Evolutionary conservation across 371 early-diverging fungal species (phyloP).

Genomic region (Saksenaea vasiformis): DNA sequence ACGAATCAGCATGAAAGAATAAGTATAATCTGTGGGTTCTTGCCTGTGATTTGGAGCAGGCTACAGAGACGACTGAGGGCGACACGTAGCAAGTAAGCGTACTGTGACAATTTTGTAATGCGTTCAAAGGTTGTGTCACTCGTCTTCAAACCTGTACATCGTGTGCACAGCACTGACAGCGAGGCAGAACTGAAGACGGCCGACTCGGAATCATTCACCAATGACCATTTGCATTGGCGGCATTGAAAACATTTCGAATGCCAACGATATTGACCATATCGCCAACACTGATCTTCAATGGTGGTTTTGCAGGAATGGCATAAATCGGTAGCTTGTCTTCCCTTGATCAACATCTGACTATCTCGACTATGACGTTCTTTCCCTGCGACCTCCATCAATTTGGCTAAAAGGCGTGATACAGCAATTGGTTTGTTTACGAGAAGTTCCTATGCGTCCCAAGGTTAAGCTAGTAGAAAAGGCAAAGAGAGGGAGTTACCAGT

Average conservation of each 20-base stretch:
- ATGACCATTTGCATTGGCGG: slow-evolving; percentile 58
- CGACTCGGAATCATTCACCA: slow-evolving; percentile 44
- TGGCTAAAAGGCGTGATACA: slow-evolving; percentile 59
- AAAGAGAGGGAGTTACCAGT: slow-evolving; percentile 42
- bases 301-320: slow-evolving; percentile 77
- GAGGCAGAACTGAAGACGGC: slow-evolving; percentile 49
- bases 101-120: slow-evolving; percentile 89
- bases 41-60: slow-evolving; percentile 71
- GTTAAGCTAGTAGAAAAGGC: not conserved
- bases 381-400: slow-evolving; percentile 59
- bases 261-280: slow-evolving; percentile 72
- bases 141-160: slow-evolving; percentile 34
- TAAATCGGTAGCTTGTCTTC: slow-evolving; percentile 68
- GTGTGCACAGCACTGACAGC: slow-evolving; percentile 50
- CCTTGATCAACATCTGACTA: slow-evolving; percentile 45
- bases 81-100: slow-evolving; percentile 84
- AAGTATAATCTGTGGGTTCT: not conserved
- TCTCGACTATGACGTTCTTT: slow-evolving; percentile 47
- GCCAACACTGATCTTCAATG: slow-evolving; percentile 88
- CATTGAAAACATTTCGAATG: slow-evolving; percentile 84
- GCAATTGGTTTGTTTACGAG: slow-evolving; percentile 40
- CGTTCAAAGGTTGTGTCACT: slow-evolving; percentile 45
- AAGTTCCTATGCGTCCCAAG: slow-evolving; percentile 28
- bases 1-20: not conserved
- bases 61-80: slow-evolving; percentile 84